These are phyloP conservation scores for Eucalyptus camaldulensis DNA, from an alignment of 345 rosid genomes.

Conservation along the genomic window DNA sequence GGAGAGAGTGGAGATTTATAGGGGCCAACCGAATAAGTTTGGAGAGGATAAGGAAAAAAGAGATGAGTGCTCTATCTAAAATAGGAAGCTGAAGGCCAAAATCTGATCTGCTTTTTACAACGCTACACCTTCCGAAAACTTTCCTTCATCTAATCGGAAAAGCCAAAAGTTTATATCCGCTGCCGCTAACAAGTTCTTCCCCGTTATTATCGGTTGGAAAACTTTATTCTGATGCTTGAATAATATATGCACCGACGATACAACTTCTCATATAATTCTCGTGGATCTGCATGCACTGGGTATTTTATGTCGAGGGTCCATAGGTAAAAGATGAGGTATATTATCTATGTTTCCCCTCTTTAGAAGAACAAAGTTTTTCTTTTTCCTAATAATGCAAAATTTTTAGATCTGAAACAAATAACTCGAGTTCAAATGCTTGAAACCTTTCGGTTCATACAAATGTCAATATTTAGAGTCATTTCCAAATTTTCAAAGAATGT, in stretches of 20 bases:
- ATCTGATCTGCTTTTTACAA: not conserved
- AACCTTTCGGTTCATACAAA: not conserved
- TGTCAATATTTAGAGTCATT: not conserved
- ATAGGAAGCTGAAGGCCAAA: not conserved
- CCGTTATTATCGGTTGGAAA: not conserved
- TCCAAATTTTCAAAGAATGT: not conserved
- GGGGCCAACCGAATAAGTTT: not conserved
- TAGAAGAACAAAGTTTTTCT: not conserved
- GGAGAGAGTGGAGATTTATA: not conserved
- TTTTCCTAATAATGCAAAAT: not conserved
- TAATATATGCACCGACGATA: not conserved
- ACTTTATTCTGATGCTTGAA: not conserved
- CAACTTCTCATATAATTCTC: not conserved
- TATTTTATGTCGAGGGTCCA: not conserved
- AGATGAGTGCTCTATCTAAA: not conserved
- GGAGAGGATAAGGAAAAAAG: not conserved
- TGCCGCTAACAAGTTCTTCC: not conserved
- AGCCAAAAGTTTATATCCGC: not conserved
- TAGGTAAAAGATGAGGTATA: not conserved
- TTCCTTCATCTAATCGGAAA: not conserved
- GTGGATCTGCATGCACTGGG: not conserved
- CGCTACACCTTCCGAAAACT: not conserved
- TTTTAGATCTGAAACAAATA: not conserved
- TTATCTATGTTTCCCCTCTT: not conserved
- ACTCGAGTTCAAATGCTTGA: too few species aligned